These are phyloP conservation scores for Aspergillus sp. DNA, from an alignment of 2,329 filamentous ascomycete species.

Conservation along the genomic window DNA sequence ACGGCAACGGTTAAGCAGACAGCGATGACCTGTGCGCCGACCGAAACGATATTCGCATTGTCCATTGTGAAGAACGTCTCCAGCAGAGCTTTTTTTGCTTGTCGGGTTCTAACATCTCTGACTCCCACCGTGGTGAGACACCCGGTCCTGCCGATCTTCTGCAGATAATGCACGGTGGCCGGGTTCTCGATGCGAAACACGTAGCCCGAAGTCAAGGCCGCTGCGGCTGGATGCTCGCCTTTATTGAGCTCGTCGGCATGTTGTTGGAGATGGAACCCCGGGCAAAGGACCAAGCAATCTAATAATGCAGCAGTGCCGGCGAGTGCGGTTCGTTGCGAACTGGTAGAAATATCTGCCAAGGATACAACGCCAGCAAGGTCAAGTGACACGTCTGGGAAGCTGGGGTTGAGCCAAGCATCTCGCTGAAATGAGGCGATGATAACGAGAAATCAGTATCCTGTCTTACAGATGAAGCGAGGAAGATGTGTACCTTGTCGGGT, in stretches of 20 bases:
- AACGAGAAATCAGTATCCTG: too few species aligned
- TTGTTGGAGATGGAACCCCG: too few species aligned
- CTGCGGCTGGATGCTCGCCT: too few species aligned
- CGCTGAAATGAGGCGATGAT: background rate
- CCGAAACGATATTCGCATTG: background rate
- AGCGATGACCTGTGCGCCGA: background rate
- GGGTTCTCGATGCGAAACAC: background rate
- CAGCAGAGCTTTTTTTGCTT: background rate
- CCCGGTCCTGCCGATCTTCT: background rate
- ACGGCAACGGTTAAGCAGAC: background rate
- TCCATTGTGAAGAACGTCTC: background rate
- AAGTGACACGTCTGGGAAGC: background rate
- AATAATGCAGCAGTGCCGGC: background rate
- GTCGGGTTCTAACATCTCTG: background rate
- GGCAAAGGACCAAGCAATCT: background rate
- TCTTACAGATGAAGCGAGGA: too few species aligned
- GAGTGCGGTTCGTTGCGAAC: background rate
- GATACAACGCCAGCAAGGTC: background rate
- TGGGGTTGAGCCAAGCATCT: background rate
- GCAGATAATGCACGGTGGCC: conserved; percentile 2
- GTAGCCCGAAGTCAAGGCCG: too few species aligned
- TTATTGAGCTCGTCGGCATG: too few species aligned
- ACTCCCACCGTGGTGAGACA: background rate
- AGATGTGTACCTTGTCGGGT: too few species aligned
- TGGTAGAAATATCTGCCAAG: background rate